Base-by-base conservation (phyloP, 306 rosid genomes). In the Morella rubra region DNA sequence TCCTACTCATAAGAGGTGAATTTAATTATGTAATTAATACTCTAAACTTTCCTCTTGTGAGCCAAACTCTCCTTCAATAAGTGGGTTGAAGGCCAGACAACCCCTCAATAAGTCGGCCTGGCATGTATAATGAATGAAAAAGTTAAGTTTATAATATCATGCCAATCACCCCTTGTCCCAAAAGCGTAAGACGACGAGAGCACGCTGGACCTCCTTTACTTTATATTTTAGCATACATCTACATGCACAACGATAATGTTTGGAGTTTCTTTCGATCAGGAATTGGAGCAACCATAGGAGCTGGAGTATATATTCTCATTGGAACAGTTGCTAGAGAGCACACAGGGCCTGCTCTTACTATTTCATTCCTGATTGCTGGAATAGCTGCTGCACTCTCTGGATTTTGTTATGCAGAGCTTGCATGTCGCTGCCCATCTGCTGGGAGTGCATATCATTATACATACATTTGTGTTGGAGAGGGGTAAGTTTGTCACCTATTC, bases 371-470 rank as follows among this genome's bases (percentile, higher is more conserved):
- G 19, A 80, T 92, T 44, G 96, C 97, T 5, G 98, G 97, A 85
- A 84, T 94, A 71, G 93, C 97, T 4, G 96, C 97, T 77, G 98
- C 93, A 42, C 85, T 94, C 59, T 92, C 98, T 5, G 97, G 97
- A 44, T 90, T 94, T 76, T 92, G 97, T 81, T 94, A 92, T 82
- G 97, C 97, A 0, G 98, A 94, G 84, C 97, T 92, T 73, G 88
- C 98, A n/a, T 90, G 98, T 82, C 90, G 97, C 19, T 92, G 96
- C 73, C 97, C 97, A 6, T 94, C 96, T 22, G 98, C 97, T 4
- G 98, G 98, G 77, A 94, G 98, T 73, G 98, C 98, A 76, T 94
- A 92, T 83, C 97, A 94, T 76, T 94, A 92, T 76, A 78, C 97
- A 14, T 94, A 90, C 84, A 92, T 94, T 76, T 94, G 97, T 82